phyloP scores from a whole-genome alignment of 805 yeast genomes.

The Starmerella floris region DNA sequence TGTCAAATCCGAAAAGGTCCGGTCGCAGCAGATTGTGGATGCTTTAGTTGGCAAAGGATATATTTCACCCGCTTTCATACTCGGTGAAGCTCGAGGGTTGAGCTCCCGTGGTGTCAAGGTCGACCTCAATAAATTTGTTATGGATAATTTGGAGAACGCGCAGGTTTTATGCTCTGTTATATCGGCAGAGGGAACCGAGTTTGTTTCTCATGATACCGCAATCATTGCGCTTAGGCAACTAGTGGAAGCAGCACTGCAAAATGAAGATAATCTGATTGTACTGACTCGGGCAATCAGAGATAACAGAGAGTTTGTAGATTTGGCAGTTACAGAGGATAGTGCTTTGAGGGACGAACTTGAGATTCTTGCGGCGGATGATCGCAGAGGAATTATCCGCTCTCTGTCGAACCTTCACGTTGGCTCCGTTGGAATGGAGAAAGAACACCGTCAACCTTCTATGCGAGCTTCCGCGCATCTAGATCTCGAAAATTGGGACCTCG shows the following conservation, averaged over 20 bases:
- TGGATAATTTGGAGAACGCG: not conserved
- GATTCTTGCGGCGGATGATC: slow-evolving; percentile 6
- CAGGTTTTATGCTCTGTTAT: slow-evolving; percentile 9
- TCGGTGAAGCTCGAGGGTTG: slow-evolving; percentile 7
- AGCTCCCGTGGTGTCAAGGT: slow-evolving; percentile 1
- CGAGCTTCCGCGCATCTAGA: not conserved
- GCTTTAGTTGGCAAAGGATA: not conserved
- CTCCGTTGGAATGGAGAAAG: not conserved
- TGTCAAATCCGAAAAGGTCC: slow-evolving; percentile 5
- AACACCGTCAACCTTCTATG: no score
- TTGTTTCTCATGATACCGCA: slow-evolving; percentile 10
- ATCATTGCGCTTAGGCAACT: slow-evolving; percentile 4
- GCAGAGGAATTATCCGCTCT: slow-evolving; percentile 1
- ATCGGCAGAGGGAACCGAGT: slow-evolving; percentile 5
- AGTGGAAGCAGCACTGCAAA: slow-evolving; percentile 3
- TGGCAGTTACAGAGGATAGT: not conserved
- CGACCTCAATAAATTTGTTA: slow-evolving; percentile 3
- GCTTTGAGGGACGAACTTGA: slow-evolving; percentile 2
- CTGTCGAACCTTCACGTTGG: not conserved
- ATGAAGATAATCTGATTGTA: not conserved
- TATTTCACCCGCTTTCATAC: not conserved
- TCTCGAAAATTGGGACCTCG: slow-evolving; percentile 1
- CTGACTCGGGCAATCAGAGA: slow-evolving; percentile 7
- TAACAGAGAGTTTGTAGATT: not conserved
- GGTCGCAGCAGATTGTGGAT: slow-evolving; percentile 14